Percentiles rank a stretch among this genome's conserved stretches.
These are phyloP conservation scores for Marchantia paleacea DNA, from an alignment of 225 moss, liverwort and hornwort genomes.

Conservation along the genomic window DNA sequence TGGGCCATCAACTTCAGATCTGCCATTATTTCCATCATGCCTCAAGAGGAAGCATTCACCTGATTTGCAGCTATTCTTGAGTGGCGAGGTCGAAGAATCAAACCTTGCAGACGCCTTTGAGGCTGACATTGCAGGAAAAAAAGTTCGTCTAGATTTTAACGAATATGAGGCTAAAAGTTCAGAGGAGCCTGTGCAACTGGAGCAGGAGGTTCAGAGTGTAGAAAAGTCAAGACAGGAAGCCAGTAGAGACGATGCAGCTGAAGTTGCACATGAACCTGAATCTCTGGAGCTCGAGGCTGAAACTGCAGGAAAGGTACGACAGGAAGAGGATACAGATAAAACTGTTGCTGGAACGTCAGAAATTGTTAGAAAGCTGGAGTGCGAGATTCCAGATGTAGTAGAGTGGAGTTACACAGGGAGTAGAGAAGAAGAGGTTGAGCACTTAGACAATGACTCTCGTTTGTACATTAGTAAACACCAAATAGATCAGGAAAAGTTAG, in stretches of 20 bases:
- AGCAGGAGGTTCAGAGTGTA: neutral
- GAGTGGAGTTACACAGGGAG: neutral
- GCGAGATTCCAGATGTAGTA: neutral
- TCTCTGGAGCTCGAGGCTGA: neutral
- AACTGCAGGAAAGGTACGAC: neutral
- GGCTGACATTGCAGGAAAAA: neutral
- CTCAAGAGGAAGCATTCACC: conserved; percentile 13
- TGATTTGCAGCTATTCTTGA: neutral
- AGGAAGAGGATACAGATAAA: neutral
- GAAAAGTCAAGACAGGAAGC: neutral
- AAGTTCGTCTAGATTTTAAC: neutral
- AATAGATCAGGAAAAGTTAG: conserved; percentile 10
- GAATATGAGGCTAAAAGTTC: neutral
- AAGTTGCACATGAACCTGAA: neutral
- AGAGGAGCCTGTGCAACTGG: neutral
- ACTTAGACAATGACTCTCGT: neutral
- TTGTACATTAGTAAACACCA: conserved; percentile 11
- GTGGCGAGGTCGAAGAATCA: neutral
- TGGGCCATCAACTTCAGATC: neutral
- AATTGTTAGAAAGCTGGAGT: neutral
- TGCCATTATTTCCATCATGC: conserved; percentile 19
- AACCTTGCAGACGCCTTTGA: neutral
- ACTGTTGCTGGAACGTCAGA: neutral
- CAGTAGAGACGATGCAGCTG: neutral
- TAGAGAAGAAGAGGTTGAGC: neutral